Evolutionary conservation across 164 flowering plant genomes (phyloP).

Genomic region (Aristolochia californica): DNA sequence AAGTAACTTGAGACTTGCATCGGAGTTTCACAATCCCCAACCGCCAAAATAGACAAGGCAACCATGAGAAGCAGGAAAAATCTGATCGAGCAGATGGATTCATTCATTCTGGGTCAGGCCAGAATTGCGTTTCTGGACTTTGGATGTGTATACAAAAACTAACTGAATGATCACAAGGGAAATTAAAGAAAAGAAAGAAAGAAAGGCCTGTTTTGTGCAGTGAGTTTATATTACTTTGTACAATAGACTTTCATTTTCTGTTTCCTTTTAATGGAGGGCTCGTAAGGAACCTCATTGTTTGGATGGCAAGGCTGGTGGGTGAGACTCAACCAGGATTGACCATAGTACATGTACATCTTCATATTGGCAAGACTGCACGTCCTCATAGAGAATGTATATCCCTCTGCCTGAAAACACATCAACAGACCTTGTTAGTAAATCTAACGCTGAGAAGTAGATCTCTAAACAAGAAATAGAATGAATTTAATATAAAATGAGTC

Average conservation of each 20-base stretch:
- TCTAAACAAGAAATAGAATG: no score
- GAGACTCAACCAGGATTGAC: slow-evolving; percentile 90
- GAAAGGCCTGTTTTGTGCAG: no score
- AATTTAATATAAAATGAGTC: not conserved
- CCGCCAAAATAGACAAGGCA: slow-evolving; percentile 30
- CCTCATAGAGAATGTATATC: slow-evolving; percentile 87
- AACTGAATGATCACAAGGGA: no score
- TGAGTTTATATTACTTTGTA: slow-evolving; percentile 9
- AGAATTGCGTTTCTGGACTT: no score
- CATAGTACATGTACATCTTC: slow-evolving; percentile 96
- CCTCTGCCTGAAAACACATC: slow-evolving; percentile 60
- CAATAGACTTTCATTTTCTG: not conserved
- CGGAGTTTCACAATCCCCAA: slow-evolving; percentile 13
- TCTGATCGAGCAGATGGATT: no score
- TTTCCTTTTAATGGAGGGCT: not conserved
- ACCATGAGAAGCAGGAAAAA: slow-evolving; percentile 11
- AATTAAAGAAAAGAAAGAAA: no score
- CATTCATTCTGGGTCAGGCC: no score
- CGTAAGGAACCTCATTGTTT: slow-evolving; percentile 19
- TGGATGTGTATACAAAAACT: no score
- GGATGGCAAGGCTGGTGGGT: slow-evolving; percentile 37
- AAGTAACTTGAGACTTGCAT: no score
- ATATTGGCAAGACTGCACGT: slow-evolving; percentile 85
- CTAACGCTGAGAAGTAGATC: not conserved
- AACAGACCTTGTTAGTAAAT: not conserved